Conservation (phyloP, 1,284 basidiomycete species). For the Thecaphora thlaspeos region DNA sequence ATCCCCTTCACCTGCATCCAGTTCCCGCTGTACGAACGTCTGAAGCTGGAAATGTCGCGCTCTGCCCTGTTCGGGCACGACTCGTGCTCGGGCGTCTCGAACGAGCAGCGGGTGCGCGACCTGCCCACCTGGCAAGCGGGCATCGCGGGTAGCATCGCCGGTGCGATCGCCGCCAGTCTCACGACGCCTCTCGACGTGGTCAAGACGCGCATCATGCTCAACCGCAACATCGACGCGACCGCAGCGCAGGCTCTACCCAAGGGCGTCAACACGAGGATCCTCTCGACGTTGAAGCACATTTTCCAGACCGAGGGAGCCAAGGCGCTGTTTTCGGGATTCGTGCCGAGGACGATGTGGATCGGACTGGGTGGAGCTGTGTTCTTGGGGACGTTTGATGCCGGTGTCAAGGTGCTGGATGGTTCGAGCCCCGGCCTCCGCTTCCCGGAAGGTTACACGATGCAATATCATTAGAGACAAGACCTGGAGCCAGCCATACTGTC, state of each 20-base stretch:
- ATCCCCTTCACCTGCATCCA: slow-evolving; percentile 97
- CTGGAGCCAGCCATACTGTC: no score
- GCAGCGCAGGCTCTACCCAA: slow-evolving; percentile 4
- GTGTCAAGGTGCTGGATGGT: slow-evolving; percentile 34
- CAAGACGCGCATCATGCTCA: slow-evolving; percentile 96
- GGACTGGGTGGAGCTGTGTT: slow-evolving; percentile 95
- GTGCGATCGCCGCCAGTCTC: slow-evolving; percentile 80
- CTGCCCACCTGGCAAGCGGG: slow-evolving; percentile 82
- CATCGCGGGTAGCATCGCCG: slow-evolving; percentile 84
- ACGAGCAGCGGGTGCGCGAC: slow-evolving; percentile 27
- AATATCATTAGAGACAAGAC: no score
- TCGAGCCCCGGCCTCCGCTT: no score
- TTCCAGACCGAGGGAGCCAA: slow-evolving; percentile 71
- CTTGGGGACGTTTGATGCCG: slow-evolving; percentile 80
- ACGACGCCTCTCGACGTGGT: slow-evolving; percentile 96
- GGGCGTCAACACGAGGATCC: slow-evolving; percentile 47
- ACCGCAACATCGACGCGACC: slow-evolving; percentile 57
- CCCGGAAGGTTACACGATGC: no score
- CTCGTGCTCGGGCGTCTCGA: slow-evolving; percentile 6
- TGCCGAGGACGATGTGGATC: slow-evolving; percentile 93
- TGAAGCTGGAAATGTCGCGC: slow-evolving; percentile 65
- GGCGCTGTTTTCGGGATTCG: slow-evolving; percentile 81
- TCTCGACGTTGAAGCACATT: slow-evolving; percentile 63
- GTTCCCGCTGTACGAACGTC: slow-evolving; percentile 89
- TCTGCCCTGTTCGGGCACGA: slow-evolving; percentile 10